These are phyloP conservation scores for Magnusiomyces ingens DNA, from an alignment of 1,139 yeast species.

Conservation along the genomic window DNA sequence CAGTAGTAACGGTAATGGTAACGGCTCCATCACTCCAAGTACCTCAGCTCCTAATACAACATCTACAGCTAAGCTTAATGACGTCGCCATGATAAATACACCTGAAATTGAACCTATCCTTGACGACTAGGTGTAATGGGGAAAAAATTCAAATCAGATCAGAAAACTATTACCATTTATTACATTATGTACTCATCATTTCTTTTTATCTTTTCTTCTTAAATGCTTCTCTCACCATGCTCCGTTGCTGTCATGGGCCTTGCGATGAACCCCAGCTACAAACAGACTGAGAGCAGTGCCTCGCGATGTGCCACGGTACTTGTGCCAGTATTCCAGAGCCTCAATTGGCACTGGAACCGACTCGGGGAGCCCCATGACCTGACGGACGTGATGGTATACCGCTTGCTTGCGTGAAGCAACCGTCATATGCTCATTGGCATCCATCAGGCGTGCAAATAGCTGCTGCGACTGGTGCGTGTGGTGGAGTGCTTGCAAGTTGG, in stretches of 20 bases:
- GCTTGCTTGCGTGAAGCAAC: not conserved
- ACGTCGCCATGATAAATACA: no score
- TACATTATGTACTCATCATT: not conserved
- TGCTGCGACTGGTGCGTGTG: no score
- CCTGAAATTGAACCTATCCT: no score
- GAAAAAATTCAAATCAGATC: no score
- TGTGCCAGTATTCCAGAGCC: constrained; percentile 14
- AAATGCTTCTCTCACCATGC: not conserved
- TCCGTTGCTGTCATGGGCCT: constrained; percentile 7
- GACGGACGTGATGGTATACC: not conserved
- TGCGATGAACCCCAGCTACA: constrained; percentile 13
- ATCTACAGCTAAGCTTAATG: constrained; percentile 1
- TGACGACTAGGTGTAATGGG: no score
- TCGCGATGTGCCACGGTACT: constrained; percentile 12
- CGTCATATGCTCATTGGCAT: no score
- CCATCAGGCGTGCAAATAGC: no score
- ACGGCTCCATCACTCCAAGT: constrained; percentile 6
- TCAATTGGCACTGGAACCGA: constrained; percentile 4
- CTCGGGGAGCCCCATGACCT: not conserved
- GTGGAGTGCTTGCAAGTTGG: no score
- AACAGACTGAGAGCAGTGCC: constrained; percentile 11
- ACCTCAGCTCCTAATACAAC: not conserved
- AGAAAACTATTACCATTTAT: no score
- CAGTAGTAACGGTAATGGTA: no score
- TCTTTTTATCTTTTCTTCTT: not conserved